Evolutionary conservation across 305 asterid species (phyloP).

Genomic region (Rubia peregrina): DNA sequence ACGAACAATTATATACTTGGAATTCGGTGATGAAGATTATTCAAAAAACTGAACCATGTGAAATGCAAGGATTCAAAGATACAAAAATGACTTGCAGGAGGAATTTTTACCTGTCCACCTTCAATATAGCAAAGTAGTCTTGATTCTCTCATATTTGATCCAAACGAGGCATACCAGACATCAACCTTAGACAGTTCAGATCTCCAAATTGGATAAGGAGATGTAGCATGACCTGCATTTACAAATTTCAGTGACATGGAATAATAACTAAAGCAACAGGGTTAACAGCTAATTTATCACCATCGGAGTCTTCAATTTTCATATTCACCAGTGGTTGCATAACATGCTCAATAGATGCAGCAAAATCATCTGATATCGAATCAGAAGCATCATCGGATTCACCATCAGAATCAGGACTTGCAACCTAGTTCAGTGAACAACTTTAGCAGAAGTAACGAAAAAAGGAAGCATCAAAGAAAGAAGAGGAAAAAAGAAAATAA

Average conservation of each 20-base stretch:
- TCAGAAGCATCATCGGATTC: conserved; percentile 31
- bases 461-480: neutral
- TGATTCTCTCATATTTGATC: conserved; percentile 69
- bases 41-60: neutral
- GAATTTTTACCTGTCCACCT: conserved; percentile 78
- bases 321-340: conserved; percentile 52
- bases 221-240: conserved; percentile 32
- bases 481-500: neutral
- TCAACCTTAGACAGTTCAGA: conserved; percentile 54
- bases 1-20: neutral
- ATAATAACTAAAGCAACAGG: conserved; percentile 1
- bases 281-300: conserved; percentile 20
- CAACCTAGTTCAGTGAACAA: conserved; percentile 32
- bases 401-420: conserved; percentile 61
- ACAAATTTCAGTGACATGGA: conserved; percentile 16
- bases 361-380: conserved; percentile 27
- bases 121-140: conserved; percentile 76
- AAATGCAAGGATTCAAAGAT: neutral
- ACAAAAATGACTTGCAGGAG: neutral
- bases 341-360: conserved; percentile 42
- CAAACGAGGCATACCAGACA: conserved; percentile 81
- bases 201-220: conserved; percentile 51
- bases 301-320: conserved; percentile 48
- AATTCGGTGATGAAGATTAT: neutral
- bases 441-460: neutral